A percentile compares a stretch with the other conserved stretches of the same genome.
phyloP scores from a whole-genome alignment of 805 yeast genomes.

The Yamadazyma ubonensis region DNA sequence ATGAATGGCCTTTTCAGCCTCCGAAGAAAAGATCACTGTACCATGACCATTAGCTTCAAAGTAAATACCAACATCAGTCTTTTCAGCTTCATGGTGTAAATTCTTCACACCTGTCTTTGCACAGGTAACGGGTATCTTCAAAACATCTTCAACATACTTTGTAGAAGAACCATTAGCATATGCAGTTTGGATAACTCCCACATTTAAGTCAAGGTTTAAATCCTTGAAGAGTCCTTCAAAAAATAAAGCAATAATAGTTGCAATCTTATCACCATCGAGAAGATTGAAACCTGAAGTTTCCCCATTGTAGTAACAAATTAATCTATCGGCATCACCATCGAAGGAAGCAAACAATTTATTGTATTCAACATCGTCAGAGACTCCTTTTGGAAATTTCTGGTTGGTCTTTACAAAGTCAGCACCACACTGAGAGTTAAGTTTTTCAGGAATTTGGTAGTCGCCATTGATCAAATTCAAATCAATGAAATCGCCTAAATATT shows the following conservation, averaged over 20 bases:
- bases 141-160: conserved; percentile 54
- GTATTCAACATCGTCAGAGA: conserved; percentile 22
- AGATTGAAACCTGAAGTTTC: conserved; percentile 43
- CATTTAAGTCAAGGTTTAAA: conserved; percentile 42
- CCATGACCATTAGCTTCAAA: conserved; percentile 99
- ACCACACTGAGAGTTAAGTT: conserved; percentile 80
- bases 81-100: conserved; percentile 85
- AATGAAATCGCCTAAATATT: conserved; percentile 41
- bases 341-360: conserved; percentile 70
- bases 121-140: conserved; percentile 77
- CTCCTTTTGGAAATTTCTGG: conserved; percentile 70
- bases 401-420: conserved; percentile 94
- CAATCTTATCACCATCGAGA: conserved; percentile 91
- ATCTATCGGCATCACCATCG: conserved; percentile 97
- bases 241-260: conserved; percentile 75
- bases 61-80: conserved; percentile 87
- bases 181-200: conserved; percentile 95
- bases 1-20: conserved; percentile 38
- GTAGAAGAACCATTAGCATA: conserved; percentile 96
- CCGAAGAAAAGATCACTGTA: conserved; percentile 76
- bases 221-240: conserved; percentile 53
- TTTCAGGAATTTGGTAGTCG: conserved; percentile 49
- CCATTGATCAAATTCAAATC: conserved; percentile 51
- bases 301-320: conserved; percentile 70
- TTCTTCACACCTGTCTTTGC: conserved; percentile 97